These are phyloP conservation scores for Cladophialophora psammophila DNA, from an alignment of 2,329 filamentous ascomycete species.

Conservation along the genomic window DNA sequence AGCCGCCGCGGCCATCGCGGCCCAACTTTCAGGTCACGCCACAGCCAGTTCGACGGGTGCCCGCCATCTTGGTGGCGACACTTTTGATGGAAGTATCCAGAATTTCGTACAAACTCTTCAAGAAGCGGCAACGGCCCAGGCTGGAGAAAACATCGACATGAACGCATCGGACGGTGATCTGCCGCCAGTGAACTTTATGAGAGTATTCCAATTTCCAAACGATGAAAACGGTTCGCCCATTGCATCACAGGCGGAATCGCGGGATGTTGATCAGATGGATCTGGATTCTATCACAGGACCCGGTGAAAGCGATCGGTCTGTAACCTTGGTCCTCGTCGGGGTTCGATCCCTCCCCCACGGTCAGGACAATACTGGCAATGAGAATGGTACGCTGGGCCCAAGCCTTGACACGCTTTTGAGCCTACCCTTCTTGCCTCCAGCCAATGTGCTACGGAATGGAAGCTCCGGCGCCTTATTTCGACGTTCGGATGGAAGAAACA, in stretches of 20 bases:
- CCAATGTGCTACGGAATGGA: slow-evolving; percentile 52
- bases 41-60: slow-evolving; percentile 63
- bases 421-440: slow-evolving; percentile 54
- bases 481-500: slow-evolving; percentile 62
- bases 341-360: slow-evolving; percentile 69
- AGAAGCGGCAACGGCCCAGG: slow-evolving; percentile 65
- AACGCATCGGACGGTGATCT: slow-evolving; percentile 53
- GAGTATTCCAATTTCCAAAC: slow-evolving; percentile 72
- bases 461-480: slow-evolving; percentile 59
- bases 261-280: slow-evolving; percentile 48
- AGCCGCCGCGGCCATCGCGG: slow-evolving; percentile 69
- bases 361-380: slow-evolving; percentile 53
- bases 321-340: slow-evolving; percentile 74
- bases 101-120: slow-evolving; percentile 69
- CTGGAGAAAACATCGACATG: slow-evolving; percentile 51
- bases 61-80: slow-evolving; percentile 61
- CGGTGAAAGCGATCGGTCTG: slow-evolving; percentile 63
- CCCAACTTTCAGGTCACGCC: slow-evolving; percentile 68
- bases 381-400: slow-evolving; percentile 44
- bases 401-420: slow-evolving; percentile 56
- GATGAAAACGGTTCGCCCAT: slow-evolving; percentile 48
- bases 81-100: slow-evolving; percentile 68
- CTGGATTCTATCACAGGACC: slow-evolving; percentile 52
- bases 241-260: slow-evolving; percentile 41
- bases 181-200: slow-evolving; percentile 70